phyloP scores from a whole-genome alignment of 371 early-diverging fungal species.

The Smittium mucronatum region DNA sequence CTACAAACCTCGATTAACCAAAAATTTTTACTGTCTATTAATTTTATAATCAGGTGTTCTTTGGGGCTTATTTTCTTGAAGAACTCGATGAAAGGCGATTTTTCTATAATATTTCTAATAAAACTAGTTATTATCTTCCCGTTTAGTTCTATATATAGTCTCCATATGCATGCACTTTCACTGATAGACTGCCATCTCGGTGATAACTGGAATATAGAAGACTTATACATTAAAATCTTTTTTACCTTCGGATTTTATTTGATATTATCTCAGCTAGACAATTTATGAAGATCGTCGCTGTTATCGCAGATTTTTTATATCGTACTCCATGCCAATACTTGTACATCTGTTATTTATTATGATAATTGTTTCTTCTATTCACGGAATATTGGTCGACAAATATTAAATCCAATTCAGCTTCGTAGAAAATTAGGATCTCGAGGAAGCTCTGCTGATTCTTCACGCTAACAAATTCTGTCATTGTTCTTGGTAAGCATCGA shows the following conservation, averaged over 20 bases:
- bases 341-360: background rate
- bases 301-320: background rate
- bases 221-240: background rate
- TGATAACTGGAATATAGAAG: background rate
- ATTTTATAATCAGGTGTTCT: background rate
- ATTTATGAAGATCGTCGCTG: background rate
- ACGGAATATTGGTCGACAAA: background rate
- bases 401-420: background rate
- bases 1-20: background rate
- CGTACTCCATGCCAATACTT: background rate
- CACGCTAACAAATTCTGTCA: background rate
- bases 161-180: background rate
- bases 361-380: background rate
- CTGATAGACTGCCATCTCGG: background rate
- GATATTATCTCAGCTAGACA: background rate
- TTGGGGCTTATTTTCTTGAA: background rate
- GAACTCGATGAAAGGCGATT: background rate
- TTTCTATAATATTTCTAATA: background rate
- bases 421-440: background rate
- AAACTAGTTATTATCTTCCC: background rate
- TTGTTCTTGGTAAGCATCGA: background rate
- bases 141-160: background rate
- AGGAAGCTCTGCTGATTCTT: background rate
- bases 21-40: background rate
- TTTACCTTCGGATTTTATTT: too few species aligned